Conservation (phyloP, 805 yeast species). For the Nadsonia fulvescens region DNA sequence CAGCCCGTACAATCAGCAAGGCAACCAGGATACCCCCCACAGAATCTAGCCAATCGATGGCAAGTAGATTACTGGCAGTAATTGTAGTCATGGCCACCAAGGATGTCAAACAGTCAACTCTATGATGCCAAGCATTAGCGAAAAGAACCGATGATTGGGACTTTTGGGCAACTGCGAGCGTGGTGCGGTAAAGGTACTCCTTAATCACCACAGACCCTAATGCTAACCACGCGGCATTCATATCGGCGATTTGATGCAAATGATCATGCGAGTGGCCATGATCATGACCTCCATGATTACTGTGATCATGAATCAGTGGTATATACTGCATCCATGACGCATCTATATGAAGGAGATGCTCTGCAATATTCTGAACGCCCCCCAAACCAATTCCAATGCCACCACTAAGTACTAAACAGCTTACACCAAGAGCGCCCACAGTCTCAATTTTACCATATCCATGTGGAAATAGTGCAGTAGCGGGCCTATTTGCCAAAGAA, state of each 20-base stretch:
- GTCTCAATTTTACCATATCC: constrained; percentile 93
- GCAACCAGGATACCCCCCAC: constrained; percentile 85
- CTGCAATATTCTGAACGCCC: constrained; percentile 47
- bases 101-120: constrained; percentile 86
- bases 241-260: constrained; percentile 31
- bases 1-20: constrained; percentile 64
- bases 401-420: constrained; percentile 66
- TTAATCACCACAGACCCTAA: constrained; percentile 72
- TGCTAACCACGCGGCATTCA: constrained; percentile 95
- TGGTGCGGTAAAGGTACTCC: constrained; percentile 74
- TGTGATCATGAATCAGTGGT: too few relatives aligned
- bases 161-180: constrained; percentile 58
- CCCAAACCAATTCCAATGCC: constrained; percentile 87
- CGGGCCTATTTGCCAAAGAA: constrained; percentile 45
- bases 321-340: too few relatives aligned
- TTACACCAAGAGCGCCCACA: constrained; percentile 76
- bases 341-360: too few relatives aligned
- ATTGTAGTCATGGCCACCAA: constrained; percentile 80
- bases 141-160: constrained; percentile 76
- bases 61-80: constrained; percentile 62
- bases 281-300: too few relatives aligned
- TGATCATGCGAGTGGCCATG: constrained; percentile 33
- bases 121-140: constrained; percentile 98
- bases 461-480: constrained; percentile 47
- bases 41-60: constrained; percentile 74